A percentile compares a stretch with the other conserved stretches of the same genome.
Evolutionary conservation across 2,329 filamentous ascomycete genomes (phyloP).

Genomic region (Trichoderma atrobrunneum): DNA sequence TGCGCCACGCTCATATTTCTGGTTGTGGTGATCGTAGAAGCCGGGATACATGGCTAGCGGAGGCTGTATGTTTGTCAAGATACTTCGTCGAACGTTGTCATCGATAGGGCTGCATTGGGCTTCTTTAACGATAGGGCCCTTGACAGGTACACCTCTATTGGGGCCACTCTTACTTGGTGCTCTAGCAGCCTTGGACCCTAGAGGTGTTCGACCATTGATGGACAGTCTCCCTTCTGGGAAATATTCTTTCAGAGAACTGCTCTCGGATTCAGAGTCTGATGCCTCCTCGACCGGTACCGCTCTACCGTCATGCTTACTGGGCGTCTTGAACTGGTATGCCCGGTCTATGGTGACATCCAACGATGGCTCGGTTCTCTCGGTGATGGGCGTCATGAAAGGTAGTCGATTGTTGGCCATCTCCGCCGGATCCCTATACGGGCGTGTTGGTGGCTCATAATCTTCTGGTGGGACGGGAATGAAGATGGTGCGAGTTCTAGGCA

Average conservation of each 20-base stretch:
- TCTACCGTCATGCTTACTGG: conserved; percentile 55
- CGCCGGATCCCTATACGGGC: conserved; percentile 76
- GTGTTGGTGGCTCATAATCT: conserved; percentile 76
- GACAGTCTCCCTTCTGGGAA: conserved; percentile 50
- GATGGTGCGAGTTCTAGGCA: conserved; percentile 56
- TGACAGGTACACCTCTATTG: conserved; percentile 45
- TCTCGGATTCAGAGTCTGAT: conserved; percentile 46
- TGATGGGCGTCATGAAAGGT: conserved; percentile 98
- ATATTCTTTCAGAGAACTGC: conserved; percentile 71
- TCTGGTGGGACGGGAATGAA: conserved; percentile 82
- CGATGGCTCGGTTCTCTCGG: conserved; percentile 89
- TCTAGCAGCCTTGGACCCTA: conserved; percentile 41
- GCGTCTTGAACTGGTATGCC: conserved; percentile 70
- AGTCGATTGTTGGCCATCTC: conserved; percentile 84
- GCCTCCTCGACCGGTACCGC: conserved; percentile 31
- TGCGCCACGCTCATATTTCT: conserved; percentile 61
- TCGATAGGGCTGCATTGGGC: conserved; percentile 86
- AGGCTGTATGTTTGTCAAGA: conserved; percentile 71
- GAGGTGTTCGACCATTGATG: conserved; percentile 51
- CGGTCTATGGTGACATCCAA: conserved; percentile 63
- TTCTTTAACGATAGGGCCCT: conserved; percentile 77
- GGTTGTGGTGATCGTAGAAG: conserved; percentile 69
- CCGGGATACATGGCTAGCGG: conserved; percentile 72
- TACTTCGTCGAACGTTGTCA: conserved; percentile 67
- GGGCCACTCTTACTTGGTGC: conserved; percentile 33